Evolutionary conservation across 345 rosid genomes (phyloP), one percentile per base, ranked within the genome.

Genomic region (Lepidium sativum): DNA sequence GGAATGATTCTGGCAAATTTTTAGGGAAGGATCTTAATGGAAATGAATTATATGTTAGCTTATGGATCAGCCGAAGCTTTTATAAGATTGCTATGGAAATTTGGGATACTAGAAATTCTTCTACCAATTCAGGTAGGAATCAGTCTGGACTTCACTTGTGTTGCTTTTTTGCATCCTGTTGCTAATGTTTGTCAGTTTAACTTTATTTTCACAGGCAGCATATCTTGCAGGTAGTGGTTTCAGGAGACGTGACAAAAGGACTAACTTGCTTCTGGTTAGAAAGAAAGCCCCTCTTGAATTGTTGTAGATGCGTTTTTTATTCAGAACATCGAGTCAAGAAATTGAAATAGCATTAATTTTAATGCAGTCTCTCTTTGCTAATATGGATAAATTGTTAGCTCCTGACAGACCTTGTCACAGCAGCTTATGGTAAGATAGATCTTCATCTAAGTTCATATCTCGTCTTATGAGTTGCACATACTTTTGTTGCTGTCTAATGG

Each of bases 61-160:
- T 88, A 86, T 79, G 99, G 99, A 53, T 88, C 96, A 48, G 95
- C 92, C 20, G 96, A 91, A 84, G 86, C 98, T 64, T 91, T 98
- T 68, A 72, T 95, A 60, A 85, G 98, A 70, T 74, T 84, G 66
- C 63, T 95, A 41, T 95, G 96, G 99, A 95, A 79, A 80, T 91
- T 88, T 65, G 99, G 97, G 40, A 87, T 91, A 59, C 80, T 95
- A 11, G 99, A 91, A 76, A 58, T 88, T 67, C 81, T 95, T 75
- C 51, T 95, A 60, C 99, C 99, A 6, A 34, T 88, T 70, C 98
- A 88, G 86, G 97, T 85, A 45, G 58, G 31, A 17, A 57, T 52
- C 68, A 54, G 33, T 62, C 43, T 21, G 31, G 9, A n/a, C n/a
- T n/a, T n/a, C n/a, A n/a, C n/a, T n/a, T n/a, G n/a, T n/a, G 9